Evolutionary conservation across 176 grass and related monocot species (phyloP), one percentile per base, ranked within the genome.

Genomic region (Neostapfia colusana): DNA sequence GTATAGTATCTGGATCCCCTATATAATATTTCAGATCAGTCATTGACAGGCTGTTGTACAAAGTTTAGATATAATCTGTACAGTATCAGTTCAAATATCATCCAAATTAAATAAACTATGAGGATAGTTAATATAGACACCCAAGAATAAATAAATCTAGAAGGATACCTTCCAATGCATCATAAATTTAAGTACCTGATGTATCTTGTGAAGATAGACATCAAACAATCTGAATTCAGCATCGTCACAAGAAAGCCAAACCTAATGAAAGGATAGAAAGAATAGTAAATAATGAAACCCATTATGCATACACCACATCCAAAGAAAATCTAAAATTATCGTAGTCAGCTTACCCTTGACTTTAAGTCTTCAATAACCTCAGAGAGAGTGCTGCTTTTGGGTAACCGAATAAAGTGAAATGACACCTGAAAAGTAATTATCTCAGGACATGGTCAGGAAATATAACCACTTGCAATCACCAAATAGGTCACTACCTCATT

Each of bases 351-450:
- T 58, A 93, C 91, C 88, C 83, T 93, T 41, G 91, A 60, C 74
- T 93, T 93, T 40, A 93, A 5, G n/a, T 90, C 82, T 73, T 85
- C 81, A 67, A 85, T 73, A 68, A 93, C 77, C 35, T 88, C 79
- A 74, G 63, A 74, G 31, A 90, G 40, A 10, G 71, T 71, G 75
- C 73, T 88, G 39, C 78, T 87, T 82, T 90, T 93, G 13, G 79
- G 91, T 69, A 80, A 87, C 35, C 91, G 76, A 53, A 88, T 66
- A 67, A 10, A 28, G 36, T 90, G 91, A 69, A 66, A n/a, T 20
- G 75, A 81, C 31, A 93, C 79, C 91, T 93, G 71, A 60, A 39
- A 67, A 61, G 38, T 26, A 77, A 63, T 53, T 40, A 57, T 67
- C 24, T 4, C 23, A 84, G 69, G 28, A 65, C 70, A 85, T 64